A percentile compares a stretch with the other conserved stretches of the same genome.
phyloP scores from a whole-genome alignment of 192 early-diverging fungal species.

The Coemansia sp. region DNA sequence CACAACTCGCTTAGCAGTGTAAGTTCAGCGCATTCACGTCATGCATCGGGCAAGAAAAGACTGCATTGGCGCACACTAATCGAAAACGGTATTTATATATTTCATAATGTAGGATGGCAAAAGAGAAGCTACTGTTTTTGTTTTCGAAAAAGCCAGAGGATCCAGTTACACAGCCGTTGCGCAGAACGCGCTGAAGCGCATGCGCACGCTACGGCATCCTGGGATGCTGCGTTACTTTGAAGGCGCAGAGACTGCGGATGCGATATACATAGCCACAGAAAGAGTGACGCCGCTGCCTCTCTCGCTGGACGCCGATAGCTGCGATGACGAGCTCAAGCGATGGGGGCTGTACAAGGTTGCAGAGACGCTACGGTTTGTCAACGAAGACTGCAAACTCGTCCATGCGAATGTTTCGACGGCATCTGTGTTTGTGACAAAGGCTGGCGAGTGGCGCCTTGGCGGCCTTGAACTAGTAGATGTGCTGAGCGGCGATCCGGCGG shows the following conservation, averaged over 20 bases:
- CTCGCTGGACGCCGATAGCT: conserved; percentile 50
- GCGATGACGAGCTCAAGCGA: conserved; percentile 65
- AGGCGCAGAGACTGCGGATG: conserved; percentile 66
- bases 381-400: conserved; percentile 80
- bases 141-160: conserved; percentile 72
- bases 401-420: conserved; percentile 83
- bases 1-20: conserved; percentile 39
- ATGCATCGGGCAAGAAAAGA: not conserved
- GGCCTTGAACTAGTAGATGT: conserved; percentile 81
- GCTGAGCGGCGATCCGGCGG: conserved; percentile 57
- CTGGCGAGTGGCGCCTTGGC: conserved; percentile 96
- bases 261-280: conserved; percentile 92
- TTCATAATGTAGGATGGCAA: conserved; percentile 60
- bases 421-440: conserved; percentile 84
- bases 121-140: conserved; percentile 76
- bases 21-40: not conserved
- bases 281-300: conserved; percentile 70
- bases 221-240: conserved; percentile 84
- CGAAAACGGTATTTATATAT: not conserved
- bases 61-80: not conserved
- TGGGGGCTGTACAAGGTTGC: conserved; percentile 93
- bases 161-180: conserved; percentile 79
- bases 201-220: conserved; percentile 90
- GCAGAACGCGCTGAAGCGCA: conserved; percentile 82
- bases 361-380: conserved; percentile 84